Conservation (phyloP, 2,329 filamentous ascomycete genomes). For the Didymella sp. region DNA sequence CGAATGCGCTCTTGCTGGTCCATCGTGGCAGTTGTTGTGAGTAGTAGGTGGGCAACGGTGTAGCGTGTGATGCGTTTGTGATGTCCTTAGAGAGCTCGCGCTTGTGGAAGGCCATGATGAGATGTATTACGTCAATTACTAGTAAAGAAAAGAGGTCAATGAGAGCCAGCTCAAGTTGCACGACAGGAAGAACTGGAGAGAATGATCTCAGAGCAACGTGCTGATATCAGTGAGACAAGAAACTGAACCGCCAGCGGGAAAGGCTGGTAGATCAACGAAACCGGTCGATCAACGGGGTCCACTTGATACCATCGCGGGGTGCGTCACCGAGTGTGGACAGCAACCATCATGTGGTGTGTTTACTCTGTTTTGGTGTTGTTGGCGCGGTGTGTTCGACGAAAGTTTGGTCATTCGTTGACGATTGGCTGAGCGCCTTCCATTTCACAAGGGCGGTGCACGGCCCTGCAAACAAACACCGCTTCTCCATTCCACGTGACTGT, state of each 20-base stretch:
- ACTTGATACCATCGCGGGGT: slow-evolving; percentile 3
- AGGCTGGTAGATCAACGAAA: background rate
- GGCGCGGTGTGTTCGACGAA: slow-evolving; percentile 17
- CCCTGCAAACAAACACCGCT: background rate
- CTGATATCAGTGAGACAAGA: slow-evolving; percentile 1
- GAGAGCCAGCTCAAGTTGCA: slow-evolving; percentile 9
- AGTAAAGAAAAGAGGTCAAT: background rate
- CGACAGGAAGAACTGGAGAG: background rate
- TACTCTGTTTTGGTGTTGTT: slow-evolving; percentile 1
- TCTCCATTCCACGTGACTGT: background rate
- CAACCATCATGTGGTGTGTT: slow-evolving; percentile 5
- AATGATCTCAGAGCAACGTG: background rate
- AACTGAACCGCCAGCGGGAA: background rate
- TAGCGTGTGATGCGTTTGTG: slow-evolving; percentile 22
- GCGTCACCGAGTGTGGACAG: background rate
- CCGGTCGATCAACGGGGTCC: slow-evolving; percentile 6
- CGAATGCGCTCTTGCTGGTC: slow-evolving; percentile 21
- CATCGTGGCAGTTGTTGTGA: slow-evolving; percentile 21
- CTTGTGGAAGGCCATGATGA: slow-evolving; percentile 19
- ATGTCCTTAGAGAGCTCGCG: slow-evolving; percentile 27
- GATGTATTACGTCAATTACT: background rate
- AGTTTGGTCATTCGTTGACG: background rate
- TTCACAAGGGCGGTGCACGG: background rate
- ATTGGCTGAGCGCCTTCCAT: slow-evolving; percentile 7
- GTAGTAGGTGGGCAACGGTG: slow-evolving; percentile 35